Percentiles rank a stretch among this genome's conserved stretches.
phyloP scores from a whole-genome alignment of 768 basidiomycete genomes.

The Amanita pseudoporphyria region DNA sequence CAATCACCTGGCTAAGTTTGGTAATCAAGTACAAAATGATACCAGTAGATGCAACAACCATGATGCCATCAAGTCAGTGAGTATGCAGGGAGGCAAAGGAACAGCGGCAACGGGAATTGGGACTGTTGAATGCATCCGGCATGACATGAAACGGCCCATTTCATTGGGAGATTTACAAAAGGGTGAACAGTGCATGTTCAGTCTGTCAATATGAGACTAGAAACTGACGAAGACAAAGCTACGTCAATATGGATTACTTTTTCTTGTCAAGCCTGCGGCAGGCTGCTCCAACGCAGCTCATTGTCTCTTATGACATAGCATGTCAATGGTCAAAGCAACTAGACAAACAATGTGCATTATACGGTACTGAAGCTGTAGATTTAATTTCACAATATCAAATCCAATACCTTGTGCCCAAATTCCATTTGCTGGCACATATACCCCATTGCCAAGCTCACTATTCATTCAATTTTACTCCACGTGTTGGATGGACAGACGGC shows the following conservation, averaged over 20 bases:
- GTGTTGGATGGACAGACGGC: too few relatives aligned
- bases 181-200: too few relatives aligned
- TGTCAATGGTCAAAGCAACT: conserved; percentile 6
- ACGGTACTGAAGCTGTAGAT: neutral
- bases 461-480: too few relatives aligned
- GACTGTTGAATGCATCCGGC: conserved; percentile 7
- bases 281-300: neutral
- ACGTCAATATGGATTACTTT: too few relatives aligned
- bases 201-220: too few relatives aligned
- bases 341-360: neutral
- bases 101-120: too few relatives aligned
- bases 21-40: neutral
- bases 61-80: conserved; percentile 9
- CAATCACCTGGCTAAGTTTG: too few relatives aligned
- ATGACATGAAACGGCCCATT: conserved; percentile 7
- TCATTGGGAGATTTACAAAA: too few relatives aligned
- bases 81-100: conserved; percentile 9
- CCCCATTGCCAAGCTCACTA: too few relatives aligned
- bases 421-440: too few relatives aligned
- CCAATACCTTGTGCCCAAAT: too few relatives aligned
- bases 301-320: conserved; percentile 15
- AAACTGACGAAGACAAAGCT: too few relatives aligned
- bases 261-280: conserved; percentile 13
- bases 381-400: neutral
- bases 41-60: conserved; percentile 8